These are phyloP conservation scores for Ramaria sp. DNA, from an alignment of 768 basidiomycete genomes.

Conservation along the genomic window DNA sequence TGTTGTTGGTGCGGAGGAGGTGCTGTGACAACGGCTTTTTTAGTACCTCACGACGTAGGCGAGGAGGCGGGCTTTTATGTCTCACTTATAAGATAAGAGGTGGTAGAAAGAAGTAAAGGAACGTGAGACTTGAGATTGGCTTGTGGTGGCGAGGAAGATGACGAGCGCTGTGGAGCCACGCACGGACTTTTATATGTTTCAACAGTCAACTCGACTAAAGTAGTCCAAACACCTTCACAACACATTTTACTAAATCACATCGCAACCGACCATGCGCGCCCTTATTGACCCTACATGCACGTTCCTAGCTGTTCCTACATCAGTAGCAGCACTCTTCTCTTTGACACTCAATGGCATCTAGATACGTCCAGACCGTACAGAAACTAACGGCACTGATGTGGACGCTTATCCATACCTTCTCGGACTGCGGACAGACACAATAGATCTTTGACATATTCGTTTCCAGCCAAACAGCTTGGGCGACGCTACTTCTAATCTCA, in stretches of 20 bases:
- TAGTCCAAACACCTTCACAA: background rate
- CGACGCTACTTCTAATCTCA: no score
- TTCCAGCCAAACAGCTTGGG: no score
- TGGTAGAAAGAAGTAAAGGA: constrained; percentile 4
- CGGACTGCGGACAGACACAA: no score
- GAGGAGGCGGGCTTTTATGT: constrained; percentile 7
- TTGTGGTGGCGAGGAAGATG: constrained; percentile 2
- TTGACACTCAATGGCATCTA: no score
- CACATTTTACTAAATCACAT: background rate
- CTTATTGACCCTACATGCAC: background rate
- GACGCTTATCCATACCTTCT: no score
- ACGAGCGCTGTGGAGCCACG: background rate
- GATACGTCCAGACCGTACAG: no score
- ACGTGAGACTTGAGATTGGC: background rate
- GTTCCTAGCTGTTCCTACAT: background rate
- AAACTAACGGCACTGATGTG: no score
- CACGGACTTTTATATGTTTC: background rate
- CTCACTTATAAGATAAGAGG: background rate
- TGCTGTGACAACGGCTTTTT: constrained; percentile 3
- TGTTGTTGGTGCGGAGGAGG: constrained; percentile 28
- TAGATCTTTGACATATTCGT: no score
- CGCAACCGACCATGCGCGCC: background rate
- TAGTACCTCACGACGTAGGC: constrained; percentile 11
- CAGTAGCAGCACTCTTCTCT: background rate
- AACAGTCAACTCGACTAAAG: background rate